Conservation (phyloP, 2,329 filamentous ascomycete genomes). For the Xylariaceae sp. region DNA sequence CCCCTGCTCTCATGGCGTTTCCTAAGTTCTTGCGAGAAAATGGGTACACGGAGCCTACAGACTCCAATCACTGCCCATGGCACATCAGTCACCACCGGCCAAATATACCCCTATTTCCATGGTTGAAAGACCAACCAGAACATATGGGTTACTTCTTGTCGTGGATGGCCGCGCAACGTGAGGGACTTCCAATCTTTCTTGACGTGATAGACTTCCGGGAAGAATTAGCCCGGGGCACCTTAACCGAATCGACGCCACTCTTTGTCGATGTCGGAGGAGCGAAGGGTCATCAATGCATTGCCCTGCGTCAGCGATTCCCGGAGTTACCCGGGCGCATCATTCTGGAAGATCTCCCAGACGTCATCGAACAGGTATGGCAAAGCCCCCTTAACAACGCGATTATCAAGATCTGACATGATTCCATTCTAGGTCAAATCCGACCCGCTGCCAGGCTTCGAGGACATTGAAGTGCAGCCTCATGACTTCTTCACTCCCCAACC, state of each 20-base stretch:
- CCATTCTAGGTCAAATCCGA: background rate
- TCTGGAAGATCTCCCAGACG: conserved; percentile 23
- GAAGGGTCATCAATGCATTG: conserved; percentile 27
- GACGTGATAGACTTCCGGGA: conserved; percentile 19
- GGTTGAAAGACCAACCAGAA: conserved; percentile 21
- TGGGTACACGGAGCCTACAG: conserved; percentile 12
- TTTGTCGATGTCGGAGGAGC: conserved; percentile 31
- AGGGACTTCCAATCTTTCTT: conserved; percentile 20
- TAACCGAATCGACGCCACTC: conserved; percentile 10
- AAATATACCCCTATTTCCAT: conserved; percentile 13
- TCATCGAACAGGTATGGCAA: conserved; percentile 16
- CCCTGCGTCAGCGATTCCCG: conserved; percentile 18
- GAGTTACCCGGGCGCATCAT: conserved; percentile 24
- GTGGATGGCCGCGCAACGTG: conserved; percentile 26
- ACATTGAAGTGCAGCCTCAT: conserved; percentile 17
- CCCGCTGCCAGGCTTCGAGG: conserved; percentile 26
- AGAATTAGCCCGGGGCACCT: conserved; percentile 17
- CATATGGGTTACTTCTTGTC: conserved; percentile 17
- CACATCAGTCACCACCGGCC: conserved; percentile 14
- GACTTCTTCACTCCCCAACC: conserved; percentile 27
- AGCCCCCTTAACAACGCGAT: too few species aligned
- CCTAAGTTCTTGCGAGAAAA: too few species aligned
- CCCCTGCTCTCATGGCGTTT: too few species aligned
- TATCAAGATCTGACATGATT: too few species aligned
- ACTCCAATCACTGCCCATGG: conserved; percentile 17